A percentile compares a stretch with the other conserved stretches of the same genome.
These are phyloP conservation scores for Solanum gandarillasii DNA, from an alignment of 257 asterid species.

Conservation along the genomic window DNA sequence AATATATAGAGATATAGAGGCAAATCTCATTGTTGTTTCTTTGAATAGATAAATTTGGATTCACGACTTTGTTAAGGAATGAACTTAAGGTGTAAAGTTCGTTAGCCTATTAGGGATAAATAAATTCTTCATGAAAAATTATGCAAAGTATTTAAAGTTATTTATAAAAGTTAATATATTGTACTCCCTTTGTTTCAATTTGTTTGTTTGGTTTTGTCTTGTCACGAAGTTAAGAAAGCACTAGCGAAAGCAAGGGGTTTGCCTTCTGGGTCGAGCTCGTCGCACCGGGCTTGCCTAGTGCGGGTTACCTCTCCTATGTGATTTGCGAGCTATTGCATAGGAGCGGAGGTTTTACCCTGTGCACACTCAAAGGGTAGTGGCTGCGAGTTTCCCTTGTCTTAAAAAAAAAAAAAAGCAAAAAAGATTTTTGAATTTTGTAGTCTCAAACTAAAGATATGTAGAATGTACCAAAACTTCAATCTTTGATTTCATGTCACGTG, in stretches of 20 bases:
- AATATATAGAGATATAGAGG: not conserved
- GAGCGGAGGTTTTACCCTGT: too few species aligned
- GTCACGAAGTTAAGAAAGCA: not conserved
- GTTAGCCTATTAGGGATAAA: not conserved
- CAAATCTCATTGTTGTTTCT: not conserved
- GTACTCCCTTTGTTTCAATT: not conserved
- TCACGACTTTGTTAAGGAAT: not conserved
- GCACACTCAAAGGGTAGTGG: too few species aligned
- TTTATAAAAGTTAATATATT: not conserved
- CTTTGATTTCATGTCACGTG: not conserved
- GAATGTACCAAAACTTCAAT: not conserved
- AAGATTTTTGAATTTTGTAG: not conserved
- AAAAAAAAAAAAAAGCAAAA: not conserved
- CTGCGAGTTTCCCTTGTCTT: too few species aligned
- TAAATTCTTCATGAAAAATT: not conserved
- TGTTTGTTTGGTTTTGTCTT: not conserved
- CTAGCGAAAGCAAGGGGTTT: too few species aligned
- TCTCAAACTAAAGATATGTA: not conserved
- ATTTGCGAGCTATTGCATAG: too few species aligned
- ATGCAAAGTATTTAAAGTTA: not conserved
- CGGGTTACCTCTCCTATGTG: too few species aligned
- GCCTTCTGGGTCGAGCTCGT: too few species aligned
- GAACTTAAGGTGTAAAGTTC: not conserved
- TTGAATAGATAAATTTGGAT: not conserved
- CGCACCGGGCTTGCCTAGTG: too few species aligned